Conservation (phyloP, 179 eudicot species). For the Silene vulgaris region DNA sequence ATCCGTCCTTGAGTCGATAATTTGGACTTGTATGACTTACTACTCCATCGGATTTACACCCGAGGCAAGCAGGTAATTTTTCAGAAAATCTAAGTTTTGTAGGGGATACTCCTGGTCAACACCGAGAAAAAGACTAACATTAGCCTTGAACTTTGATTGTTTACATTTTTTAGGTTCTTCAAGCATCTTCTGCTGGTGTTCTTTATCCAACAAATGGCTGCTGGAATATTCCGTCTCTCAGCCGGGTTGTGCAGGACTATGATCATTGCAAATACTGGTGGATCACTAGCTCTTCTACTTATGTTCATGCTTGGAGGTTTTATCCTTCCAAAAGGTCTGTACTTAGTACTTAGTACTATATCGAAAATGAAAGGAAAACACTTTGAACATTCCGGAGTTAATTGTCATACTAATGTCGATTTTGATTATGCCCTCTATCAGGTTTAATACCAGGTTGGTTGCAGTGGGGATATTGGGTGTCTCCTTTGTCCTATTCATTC, state of each 20-base stretch:
- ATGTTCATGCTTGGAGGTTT: conserved; percentile 91
- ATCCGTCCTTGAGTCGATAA: conserved; percentile 56
- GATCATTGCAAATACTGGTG: conserved; percentile 87
- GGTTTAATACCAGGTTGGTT: conserved; percentile 71
- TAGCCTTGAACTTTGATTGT: neutral
- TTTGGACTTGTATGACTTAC: conserved; percentile 69
- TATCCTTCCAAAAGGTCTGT: conserved; percentile 79
- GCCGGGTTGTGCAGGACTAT: conserved; percentile 78
- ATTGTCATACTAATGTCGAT: neutral
- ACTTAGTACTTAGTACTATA: conserved; percentile 21
- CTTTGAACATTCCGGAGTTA: neutral
- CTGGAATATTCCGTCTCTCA: conserved; percentile 75
- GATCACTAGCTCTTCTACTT: conserved; percentile 59
- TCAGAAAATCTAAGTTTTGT: neutral
- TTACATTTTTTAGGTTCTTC: conserved; percentile 55
- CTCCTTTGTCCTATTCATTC: conserved; percentile 77
- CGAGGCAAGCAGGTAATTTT: conserved; percentile 65
- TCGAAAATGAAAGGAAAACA: neutral
- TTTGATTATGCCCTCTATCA: conserved; percentile 17
- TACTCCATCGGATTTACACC: conserved; percentile 94
- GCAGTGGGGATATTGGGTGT: conserved; percentile 85
- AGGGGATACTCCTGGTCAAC: neutral
- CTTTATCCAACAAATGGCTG: conserved; percentile 89
- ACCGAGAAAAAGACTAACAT: neutral
- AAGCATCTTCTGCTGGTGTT: conserved; percentile 71